Base-by-base conservation (phyloP, 2,329 filamentous ascomycete genomes). In the Fusarium sp. region DNA sequence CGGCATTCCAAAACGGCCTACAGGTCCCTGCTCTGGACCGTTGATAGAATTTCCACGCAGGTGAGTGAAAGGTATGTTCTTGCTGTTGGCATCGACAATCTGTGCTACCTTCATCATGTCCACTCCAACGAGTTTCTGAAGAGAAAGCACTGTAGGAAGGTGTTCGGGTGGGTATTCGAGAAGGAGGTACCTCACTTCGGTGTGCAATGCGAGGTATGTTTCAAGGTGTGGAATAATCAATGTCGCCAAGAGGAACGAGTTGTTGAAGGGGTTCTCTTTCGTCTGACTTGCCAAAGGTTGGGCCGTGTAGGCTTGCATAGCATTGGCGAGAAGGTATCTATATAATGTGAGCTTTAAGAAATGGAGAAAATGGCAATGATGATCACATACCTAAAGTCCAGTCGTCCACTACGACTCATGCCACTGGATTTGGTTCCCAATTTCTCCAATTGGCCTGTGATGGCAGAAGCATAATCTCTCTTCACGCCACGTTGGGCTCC, bases 181-280 rank as follows among this genome's bases (percentile, higher is more conserved):
- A 6, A 89, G 72, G 1, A 89, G 78, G 53, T 88, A 83, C 9
- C 81, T 81, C 19, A 84, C 81, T 34, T 80, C 76, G 3, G 79
- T 69, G 61, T 88, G 83, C 2, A 80, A 75, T 5, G 81, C 78
- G 44, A 89, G 76, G 60, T 87, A 88, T 0, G 81, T 81, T 65
- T 89, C 86, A 2, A 89, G 77, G 58, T 88, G 84, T 2, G 86
- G 84, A 35, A 88, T 77, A 22, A 89, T 79, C 3, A 88, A 77
- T 1, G 83, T 82, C 3, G 87, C 86, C 3, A 89, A 78, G 13
- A 85, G 75, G 22, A 80, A 76, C 2, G 83, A 79, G 64, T 85
- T 82, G 13, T 78, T 77, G 57, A 87, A 83, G 1, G 84, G 85
- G 62, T 85, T 85, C 53, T 82, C 80, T 29, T 80, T 78, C 4